A percentile compares a stretch with the other conserved stretches of the same genome.
Conservation (phyloP, 768 basidiomycete genomes). For the Kwoniella shandongensis region DNA sequence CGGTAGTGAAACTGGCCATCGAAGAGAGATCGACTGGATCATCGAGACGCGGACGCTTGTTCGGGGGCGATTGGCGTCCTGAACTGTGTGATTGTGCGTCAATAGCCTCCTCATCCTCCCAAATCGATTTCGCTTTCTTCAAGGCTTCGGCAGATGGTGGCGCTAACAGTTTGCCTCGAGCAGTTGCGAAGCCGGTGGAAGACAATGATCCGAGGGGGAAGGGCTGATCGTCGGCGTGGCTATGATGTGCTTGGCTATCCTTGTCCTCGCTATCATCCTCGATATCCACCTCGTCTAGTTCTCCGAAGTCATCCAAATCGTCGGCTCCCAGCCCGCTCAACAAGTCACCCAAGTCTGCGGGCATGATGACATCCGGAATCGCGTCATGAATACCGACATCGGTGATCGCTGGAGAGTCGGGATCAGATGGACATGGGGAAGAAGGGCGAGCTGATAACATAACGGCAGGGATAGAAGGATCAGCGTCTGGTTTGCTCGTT, state of each 20-base stretch:
- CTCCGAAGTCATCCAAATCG: conserved; percentile 37
- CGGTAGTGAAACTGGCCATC: conserved; percentile 23
- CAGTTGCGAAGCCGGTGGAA: conserved; percentile 19
- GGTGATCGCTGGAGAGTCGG: neutral
- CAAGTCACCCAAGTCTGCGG: conserved; percentile 27
- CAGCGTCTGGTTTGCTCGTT: too few species aligned
- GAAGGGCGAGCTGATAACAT: too few species aligned
- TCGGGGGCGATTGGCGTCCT: neutral
- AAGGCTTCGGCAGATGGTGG: conserved; percentile 17
- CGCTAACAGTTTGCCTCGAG: conserved; percentile 9
- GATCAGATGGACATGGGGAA: too few species aligned
- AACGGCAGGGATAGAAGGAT: too few species aligned
- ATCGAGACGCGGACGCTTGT: conserved; percentile 19
- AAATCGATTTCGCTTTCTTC: conserved; percentile 3
- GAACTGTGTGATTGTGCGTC: neutral
- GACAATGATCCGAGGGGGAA: neutral
- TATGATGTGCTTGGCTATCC: neutral
- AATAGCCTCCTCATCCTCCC: conserved; percentile 3
- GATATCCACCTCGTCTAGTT: conserved; percentile 17
- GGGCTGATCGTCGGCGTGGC: neutral
- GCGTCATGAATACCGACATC: neutral
- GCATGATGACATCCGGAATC: neutral
- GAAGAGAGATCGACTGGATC: neutral
- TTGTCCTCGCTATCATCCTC: conserved; percentile 4
- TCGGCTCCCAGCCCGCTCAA: conserved; percentile 33